Evolutionary conservation across 169 alveolate species (phyloP).

Genomic region (Eimeria sp.): DNA sequence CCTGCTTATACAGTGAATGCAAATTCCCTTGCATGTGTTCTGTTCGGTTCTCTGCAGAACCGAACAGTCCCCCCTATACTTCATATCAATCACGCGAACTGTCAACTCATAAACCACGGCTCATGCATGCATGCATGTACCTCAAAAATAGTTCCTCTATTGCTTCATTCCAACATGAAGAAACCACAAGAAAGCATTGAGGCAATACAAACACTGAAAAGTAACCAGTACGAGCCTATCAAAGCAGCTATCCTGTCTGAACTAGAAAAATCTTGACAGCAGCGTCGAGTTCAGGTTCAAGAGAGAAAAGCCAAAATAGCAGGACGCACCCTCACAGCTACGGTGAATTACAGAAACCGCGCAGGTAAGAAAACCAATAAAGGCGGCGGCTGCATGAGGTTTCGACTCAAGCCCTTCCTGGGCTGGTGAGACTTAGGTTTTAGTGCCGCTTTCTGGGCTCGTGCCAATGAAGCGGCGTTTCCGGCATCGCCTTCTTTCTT

Average conservation of each 20-base stretch:
- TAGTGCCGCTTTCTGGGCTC: background rate
- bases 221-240: background rate
- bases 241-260: background rate
- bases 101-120: too few species aligned
- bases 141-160: background rate
- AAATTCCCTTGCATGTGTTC: too few species aligned
- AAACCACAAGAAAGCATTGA: background rate
- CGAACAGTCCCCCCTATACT: too few species aligned
- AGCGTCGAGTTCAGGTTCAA: background rate
- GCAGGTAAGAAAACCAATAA: background rate
- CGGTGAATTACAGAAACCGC: background rate
- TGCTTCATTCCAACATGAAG: background rate
- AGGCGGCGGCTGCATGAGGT: background rate
- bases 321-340: background rate
- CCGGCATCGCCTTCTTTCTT: constrained; percentile 60
- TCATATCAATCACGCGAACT: too few species aligned
- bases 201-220: background rate
- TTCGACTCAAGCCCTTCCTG: background rate
- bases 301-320: background rate
- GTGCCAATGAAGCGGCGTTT: constrained; percentile 32
- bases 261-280: background rate
- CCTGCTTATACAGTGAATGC: too few species aligned
- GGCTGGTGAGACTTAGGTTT: background rate
- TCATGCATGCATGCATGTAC: background rate
- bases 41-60: too few species aligned